Percentiles rank a stretch among this genome's conserved stretches.
These are phyloP conservation scores for Rhododendron mucronatum DNA, from an alignment of 148 eudicot species.

Conservation along the genomic window DNA sequence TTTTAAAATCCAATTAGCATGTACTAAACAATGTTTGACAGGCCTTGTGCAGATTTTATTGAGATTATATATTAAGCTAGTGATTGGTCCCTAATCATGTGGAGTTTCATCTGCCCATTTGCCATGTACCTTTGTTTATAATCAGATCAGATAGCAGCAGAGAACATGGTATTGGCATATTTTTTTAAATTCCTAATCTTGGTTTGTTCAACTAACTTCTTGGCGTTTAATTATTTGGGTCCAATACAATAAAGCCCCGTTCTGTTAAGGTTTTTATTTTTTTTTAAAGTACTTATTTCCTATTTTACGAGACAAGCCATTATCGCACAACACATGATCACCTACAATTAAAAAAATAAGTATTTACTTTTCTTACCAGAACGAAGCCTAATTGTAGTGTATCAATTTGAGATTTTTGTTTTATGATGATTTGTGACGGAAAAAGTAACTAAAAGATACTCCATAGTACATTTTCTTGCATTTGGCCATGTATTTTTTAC, in stretches of 20 bases:
- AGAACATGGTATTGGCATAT: neutral
- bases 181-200: neutral
- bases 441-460: neutral
- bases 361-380: too few relatives aligned
- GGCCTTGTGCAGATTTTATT: neutral
- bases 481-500: too few relatives aligned
- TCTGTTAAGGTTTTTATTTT: too few relatives aligned
- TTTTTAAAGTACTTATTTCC: too few relatives aligned
- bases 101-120: neutral
- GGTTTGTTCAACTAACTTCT: neutral
- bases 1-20: neutral
- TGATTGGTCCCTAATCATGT: conserved; percentile 1
- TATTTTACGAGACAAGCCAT: too few relatives aligned
- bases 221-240: neutral
- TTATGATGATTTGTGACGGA: neutral
- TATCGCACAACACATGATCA: too few relatives aligned
- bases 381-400: too few relatives aligned
- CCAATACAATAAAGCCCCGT: neutral
- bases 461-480: neutral
- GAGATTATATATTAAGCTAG: neutral
- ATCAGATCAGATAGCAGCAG: neutral
- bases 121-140: neutral
- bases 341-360: too few relatives aligned
- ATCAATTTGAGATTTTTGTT: too few relatives aligned
- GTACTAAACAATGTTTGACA: neutral